These are phyloP conservation scores for Cladosporium sp. DNA, from an alignment of 2,329 filamentous ascomycete genomes.

Conservation along the genomic window DNA sequence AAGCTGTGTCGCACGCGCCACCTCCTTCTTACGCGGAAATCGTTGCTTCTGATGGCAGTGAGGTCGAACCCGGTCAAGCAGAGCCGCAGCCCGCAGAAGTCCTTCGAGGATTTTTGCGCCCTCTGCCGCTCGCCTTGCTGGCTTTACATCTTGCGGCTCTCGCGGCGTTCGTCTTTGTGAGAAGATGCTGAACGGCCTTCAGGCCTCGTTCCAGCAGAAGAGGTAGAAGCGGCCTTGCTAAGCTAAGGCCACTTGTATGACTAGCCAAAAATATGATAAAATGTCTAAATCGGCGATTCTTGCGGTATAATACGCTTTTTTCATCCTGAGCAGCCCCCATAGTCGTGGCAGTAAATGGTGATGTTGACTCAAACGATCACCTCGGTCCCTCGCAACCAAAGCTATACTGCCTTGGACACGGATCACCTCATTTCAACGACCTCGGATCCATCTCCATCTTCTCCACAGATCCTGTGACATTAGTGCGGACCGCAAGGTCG, in stretches of 20 bases:
- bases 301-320: too few species aligned
- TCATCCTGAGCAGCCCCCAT: too few species aligned
- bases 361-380: too few species aligned
- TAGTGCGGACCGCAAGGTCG: background rate
- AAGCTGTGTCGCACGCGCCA: slow-evolving; percentile 36
- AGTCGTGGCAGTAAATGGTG: too few species aligned
- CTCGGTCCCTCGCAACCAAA: background rate
- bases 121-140: background rate
- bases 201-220: too few species aligned
- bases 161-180: background rate
- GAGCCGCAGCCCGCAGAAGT: background rate
- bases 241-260: too few species aligned
- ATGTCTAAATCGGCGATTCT: too few species aligned
- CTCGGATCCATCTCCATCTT: slow-evolving; percentile 1
- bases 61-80: background rate
- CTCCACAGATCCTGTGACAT: background rate
- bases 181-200: background rate
- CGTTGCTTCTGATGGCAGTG: background rate
- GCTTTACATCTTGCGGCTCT: background rate
- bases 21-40: slow-evolving; percentile 6
- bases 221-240: too few species aligned
- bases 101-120: background rate
- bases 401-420: background rate
- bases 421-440: background rate
- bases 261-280: too few species aligned